Conservation (phyloP, 345 rosid genomes). For the Eucalyptus cloeziana region DNA sequence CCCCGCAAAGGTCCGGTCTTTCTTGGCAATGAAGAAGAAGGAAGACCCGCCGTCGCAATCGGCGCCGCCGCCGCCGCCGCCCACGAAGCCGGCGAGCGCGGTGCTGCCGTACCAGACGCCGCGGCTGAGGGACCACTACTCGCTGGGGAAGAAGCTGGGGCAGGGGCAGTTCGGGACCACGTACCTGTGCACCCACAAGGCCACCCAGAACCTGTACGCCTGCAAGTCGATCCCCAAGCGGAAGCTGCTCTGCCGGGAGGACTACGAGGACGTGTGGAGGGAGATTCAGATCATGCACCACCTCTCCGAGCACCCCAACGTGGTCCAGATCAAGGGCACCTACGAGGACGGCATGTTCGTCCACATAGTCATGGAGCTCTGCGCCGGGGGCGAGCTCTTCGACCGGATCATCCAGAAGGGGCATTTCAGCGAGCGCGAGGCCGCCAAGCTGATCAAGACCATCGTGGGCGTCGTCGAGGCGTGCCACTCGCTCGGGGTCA, state of each 20-base stretch:
- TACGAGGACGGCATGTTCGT: constrained; percentile 88
- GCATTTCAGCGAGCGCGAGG: constrained; percentile 88
- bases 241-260: constrained; percentile 84
- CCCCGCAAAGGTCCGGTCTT: background rate
- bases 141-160: constrained; percentile 78
- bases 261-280: constrained; percentile 89
- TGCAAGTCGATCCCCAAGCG: constrained; percentile 95
- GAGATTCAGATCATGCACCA: constrained; percentile 99
- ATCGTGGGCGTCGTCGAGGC: constrained; percentile 87
- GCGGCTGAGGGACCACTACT: constrained; percentile 63
- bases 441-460: constrained; percentile 71
- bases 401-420: constrained; percentile 91
- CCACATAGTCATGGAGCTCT: constrained; percentile 94
- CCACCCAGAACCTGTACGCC: constrained; percentile 35
- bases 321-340: constrained; percentile 78
- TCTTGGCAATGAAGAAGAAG: background rate
- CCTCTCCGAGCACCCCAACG: constrained; percentile 69
- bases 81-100: constrained; percentile 24
- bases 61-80: background rate
- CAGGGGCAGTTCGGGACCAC: constrained; percentile 97
- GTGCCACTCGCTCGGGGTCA: constrained; percentile 94
- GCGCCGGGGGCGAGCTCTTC: constrained; percentile 94
- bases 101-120: constrained; percentile 91
- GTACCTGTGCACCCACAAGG: constrained; percentile 62
- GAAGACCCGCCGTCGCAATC: background rate